Base-by-base conservation (phyloP, 805 yeast species). In the Danielozyma ontarioensis region DNA sequence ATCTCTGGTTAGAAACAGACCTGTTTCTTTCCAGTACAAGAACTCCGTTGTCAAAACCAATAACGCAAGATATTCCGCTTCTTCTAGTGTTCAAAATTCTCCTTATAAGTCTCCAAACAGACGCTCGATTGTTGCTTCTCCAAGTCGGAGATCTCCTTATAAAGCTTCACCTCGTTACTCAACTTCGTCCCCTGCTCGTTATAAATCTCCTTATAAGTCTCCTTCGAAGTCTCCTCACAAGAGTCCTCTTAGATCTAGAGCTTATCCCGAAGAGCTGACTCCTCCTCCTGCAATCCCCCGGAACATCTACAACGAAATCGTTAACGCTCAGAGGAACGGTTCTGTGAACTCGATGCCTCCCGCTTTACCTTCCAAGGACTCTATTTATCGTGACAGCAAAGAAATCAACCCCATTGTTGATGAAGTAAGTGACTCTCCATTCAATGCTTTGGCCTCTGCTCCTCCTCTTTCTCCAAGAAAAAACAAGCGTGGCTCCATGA, bases 231-330 rank as follows among this genome's bases (percentile, higher is more conserved):
- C 53, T 17, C 53, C 57, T 4, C 29, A 29, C 16, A 21, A 4
- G 32, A 42, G 35, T 46, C 51, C n/a, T 49, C 53, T 12, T 13
- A 13, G 12, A 37, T n/a, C n/a, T n/a, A 32, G 18, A 32, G 34
- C 15, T 41, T 39, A 17, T n/a, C 14, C 17, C 34, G 31, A 24
- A 31, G 35, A 18, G 31, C 31, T 35, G 36, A 27, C 39, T 22
- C 40, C 46, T 21, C 50, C 48, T 19, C 59, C 56, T 34, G 62
- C 56, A 22, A 55, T 64, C 25, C 72, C 72, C 11, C 52, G 70
- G 40, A 65, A 66, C 36, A 57, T 67, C 29, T 67, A 67, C 41
- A 57, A 67, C 38, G 72, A 67, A 37, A 65, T 66, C 36, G 59
- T 65, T 27, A 45, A 47, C 13, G 64, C 64, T 21, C 65, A 61